These are phyloP conservation scores for Candida tallmaniae DNA, from an alignment of 805 yeast species.

Conservation along the genomic window DNA sequence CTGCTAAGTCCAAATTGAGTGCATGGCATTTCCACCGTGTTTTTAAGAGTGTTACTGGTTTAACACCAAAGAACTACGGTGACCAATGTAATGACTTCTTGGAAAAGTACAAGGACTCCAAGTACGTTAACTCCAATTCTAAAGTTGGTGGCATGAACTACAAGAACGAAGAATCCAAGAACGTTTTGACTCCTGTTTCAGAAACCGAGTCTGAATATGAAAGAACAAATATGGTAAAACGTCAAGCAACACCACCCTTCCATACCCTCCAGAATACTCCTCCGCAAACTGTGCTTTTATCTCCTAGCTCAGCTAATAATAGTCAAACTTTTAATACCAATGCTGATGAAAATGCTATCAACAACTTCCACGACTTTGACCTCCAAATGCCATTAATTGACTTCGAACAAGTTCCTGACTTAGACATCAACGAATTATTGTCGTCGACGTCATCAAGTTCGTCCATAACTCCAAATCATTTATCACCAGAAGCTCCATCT, in stretches of 20 bases:
- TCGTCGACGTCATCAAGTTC: slow-evolving; percentile 1
- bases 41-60: slow-evolving; percentile 78
- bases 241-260: background rate
- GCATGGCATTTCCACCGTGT: slow-evolving; percentile 96
- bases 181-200: background rate
- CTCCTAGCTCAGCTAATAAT: background rate
- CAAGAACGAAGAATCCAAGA: background rate
- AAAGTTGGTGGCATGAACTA: background rate
- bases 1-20: slow-evolving; percentile 73
- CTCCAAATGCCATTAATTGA: background rate
- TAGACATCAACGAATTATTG: background rate
- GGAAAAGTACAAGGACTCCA: slow-evolving; percentile 25
- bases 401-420: background rate
- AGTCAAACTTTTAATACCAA: background rate
- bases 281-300: background rate
- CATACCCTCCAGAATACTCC: too few relatives aligned
- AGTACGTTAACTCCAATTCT: slow-evolving; percentile 9
- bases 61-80: slow-evolving; percentile 86
- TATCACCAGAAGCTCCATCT: slow-evolving; percentile 7
- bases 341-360: background rate
- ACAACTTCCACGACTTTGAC: background rate
- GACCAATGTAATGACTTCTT: slow-evolving; percentile 71
- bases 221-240: background rate
- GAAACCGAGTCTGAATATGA: slow-evolving; percentile 3
- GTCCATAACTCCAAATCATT: slow-evolving; percentile 1